Evolutionary conservation across 805 yeast species (phyloP).

Genomic region (Isabelozyma gotoi): DNA sequence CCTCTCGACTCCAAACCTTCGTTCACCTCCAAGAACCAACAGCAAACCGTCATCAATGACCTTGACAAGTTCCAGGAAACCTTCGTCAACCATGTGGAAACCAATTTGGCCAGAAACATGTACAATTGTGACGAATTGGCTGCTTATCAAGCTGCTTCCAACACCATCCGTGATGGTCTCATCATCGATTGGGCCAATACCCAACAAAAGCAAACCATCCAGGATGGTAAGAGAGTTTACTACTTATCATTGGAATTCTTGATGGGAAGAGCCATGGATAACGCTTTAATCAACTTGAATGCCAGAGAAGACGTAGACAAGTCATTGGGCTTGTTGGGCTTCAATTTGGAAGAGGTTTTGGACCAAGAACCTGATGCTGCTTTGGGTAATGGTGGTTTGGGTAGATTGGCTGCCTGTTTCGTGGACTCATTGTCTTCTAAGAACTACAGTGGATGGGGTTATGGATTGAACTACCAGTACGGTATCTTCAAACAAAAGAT

Average conservation of each 20-base stretch:
- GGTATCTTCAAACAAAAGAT: conserved; percentile 91
- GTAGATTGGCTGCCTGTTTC: conserved; percentile 92
- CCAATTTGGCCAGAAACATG: conserved; percentile 85
- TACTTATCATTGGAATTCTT: conserved; percentile 84
- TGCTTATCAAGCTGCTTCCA: conserved; percentile 87
- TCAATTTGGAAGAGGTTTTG: conserved; percentile 81
- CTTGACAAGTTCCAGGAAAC: conserved; percentile 61
- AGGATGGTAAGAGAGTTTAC: conserved; percentile 82
- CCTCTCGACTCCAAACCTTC: conserved; percentile 14
- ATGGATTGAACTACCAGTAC: conserved; percentile 88
- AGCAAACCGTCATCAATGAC: conserved; percentile 20
- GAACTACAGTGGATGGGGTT: conserved; percentile 94
- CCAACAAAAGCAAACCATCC: conserved; percentile 82
- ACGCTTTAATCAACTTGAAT: conserved; percentile 81
- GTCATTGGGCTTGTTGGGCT: conserved; percentile 68
- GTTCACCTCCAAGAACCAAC: conserved; percentile 7
- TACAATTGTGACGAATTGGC: conserved; percentile 91
- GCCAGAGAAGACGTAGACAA: conserved; percentile 55
- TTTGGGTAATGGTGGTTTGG: conserved; percentile 92
- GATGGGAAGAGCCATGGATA: conserved; percentile 95
- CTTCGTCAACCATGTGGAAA: conserved; percentile 85
- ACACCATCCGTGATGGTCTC: conserved; percentile 73
- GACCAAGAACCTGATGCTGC: conserved; percentile 93
- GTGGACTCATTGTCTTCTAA: conserved; percentile 85
- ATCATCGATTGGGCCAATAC: conserved; percentile 90